Evolutionary conservation across 169 alveolate species (phyloP).

Genomic region (Cyclospora cayetanensis): DNA sequence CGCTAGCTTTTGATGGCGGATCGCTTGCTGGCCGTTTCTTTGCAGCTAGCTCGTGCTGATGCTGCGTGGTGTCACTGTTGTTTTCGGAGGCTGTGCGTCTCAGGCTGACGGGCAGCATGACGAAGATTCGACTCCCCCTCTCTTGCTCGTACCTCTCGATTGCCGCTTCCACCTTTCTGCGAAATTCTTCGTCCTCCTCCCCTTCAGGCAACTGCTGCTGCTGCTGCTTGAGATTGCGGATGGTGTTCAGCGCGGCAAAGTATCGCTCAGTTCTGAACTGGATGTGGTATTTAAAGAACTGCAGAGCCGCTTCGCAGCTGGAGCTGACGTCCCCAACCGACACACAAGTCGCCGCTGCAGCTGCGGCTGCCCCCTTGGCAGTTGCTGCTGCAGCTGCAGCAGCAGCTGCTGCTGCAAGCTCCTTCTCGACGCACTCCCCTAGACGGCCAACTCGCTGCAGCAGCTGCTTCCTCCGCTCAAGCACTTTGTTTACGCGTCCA

Average conservation of each 20-base stretch:
- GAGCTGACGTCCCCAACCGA: constrained; percentile 71
- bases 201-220: not conserved
- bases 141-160: not conserved
- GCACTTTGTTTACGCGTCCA: constrained; percentile 90
- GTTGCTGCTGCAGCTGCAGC: constrained; percentile 4
- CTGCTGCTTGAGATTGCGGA: constrained; percentile 23
- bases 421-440: not conserved
- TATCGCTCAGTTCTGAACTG: constrained; percentile 53
- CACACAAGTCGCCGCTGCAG: not conserved
- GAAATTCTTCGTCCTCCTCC: not conserved
- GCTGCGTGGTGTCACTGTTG: not conserved
- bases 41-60: not conserved
- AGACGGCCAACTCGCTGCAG: constrained; percentile 62
- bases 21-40: not conserved
- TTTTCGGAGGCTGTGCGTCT: not conserved
- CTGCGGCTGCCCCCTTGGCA: no score
- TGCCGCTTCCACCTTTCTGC: constrained; percentile 33
- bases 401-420: constrained; percentile 75
- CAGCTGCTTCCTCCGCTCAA: constrained; percentile 71
- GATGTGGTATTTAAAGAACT: constrained; percentile 63
- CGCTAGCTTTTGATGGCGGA: not conserved
- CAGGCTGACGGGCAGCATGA: constrained; percentile 5
- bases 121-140: constrained; percentile 19
- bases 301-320: constrained; percentile 73
- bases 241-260: not conserved